Base-by-base conservation (phyloP, 257 asterid species). In the Ligustrum vulgare region DNA sequence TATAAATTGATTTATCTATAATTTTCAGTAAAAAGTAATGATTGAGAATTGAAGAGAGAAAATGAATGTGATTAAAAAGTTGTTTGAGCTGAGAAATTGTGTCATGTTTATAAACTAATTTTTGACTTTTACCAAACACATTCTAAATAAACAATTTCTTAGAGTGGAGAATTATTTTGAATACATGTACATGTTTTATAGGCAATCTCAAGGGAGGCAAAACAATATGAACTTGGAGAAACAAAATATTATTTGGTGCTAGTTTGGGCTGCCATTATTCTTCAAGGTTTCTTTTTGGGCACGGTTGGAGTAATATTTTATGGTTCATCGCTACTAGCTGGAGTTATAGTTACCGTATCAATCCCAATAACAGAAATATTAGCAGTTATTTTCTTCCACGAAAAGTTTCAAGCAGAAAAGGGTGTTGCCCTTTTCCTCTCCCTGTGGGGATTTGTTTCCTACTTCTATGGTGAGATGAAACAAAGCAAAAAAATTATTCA, bases 381-480 rank as follows among this genome's bases (percentile, higher is more conserved):
- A 35, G 71, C 71, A 2, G 71, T 67, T 18, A 3, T 35, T 67
- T 67, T 67, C 2, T 67, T 33, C 51, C 51, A 67, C n/a, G 71
- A 67, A 67, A 67, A 67, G 43, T 67, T 67, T 23, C 28, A 35
- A 16, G 28, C 32, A 16, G 71, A 67, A 67, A 67, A 67, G 34
- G 74, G 63, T 28, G 39, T 70, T 25, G n/a, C 74, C 1, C 74
- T 70, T 28, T 70, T 43, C 37, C 63, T 70, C 60, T 70, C 74
- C 45, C 63, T 70, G 0, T 67, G 71, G 71, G 71, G 71, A 34
- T 67, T 67, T 33, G 25, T 8, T 67, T 35, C 71, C 12, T 67
- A 67, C 31, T 35, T 16, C 41, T 3, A 35, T n/a, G 71, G 71
- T 15, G 71, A 67, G 49, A 67, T 16, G 71, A 67, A 67, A 18